Evolutionary conservation across 176 grass and related monocot genomes (phyloP), one percentile per base, ranked within the genome.

Genomic region (Rhynchospora tenuis): DNA sequence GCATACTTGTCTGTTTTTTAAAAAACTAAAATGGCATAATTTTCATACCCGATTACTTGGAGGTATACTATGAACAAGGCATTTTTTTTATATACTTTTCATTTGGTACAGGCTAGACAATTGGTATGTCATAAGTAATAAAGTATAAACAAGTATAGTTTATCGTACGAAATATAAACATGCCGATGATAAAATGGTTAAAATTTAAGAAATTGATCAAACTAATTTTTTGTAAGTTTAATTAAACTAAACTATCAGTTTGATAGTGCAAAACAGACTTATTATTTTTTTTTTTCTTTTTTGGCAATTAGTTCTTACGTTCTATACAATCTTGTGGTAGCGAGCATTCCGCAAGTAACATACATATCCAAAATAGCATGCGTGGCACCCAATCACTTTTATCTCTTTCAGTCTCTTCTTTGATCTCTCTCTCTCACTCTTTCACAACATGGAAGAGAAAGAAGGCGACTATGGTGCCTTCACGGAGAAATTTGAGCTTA

Each of bases 401-500:
- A 2, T 38, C 33, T 38, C 33, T 38, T 38, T 38, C 22, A 16
- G 66, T 19, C 3, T 38, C 33, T 38, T 38, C 65, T 19, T 42
- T 11, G 7, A 7, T 0, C 20, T 14, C 69, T 24, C 70, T 6
- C 45, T 27, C 38, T 10, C 17, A 2, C 15, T 42, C 29, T 68
- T 12, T 22, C 17, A 13, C 27, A 86, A 33, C 60, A 86, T 86
- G 86, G 80, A 83, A 56, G 67, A 64, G 58, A 87, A 68, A 83
- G 23, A 44, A 83, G 62, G 50, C 44, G 63, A 91, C n/a, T 83
- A 86, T 65, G 90, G 87, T 63, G 87, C 90, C 24, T 91, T 89
- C 73, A 86, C 59, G 73, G 64, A 89, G 80, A 86, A 77, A 77
- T 86, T 91, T 64, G 80, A 83, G 68, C 86, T 87, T 4, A 50